phyloP scores from a whole-genome alignment of 371 early-diverging fungal genomes.

The Apophysomyces sp. region DNA sequence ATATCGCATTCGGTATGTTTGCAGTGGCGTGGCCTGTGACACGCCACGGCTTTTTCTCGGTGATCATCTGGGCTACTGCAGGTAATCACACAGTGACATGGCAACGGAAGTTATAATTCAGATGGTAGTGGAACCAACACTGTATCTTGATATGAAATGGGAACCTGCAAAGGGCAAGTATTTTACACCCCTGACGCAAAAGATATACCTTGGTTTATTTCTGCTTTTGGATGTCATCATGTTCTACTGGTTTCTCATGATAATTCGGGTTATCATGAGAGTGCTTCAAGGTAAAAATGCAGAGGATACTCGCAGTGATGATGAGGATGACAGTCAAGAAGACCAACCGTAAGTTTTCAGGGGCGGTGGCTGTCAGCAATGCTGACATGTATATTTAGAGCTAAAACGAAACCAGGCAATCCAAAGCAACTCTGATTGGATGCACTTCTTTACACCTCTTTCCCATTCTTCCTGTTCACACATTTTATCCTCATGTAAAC shows the following conservation, averaged over 20 bases:
- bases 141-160: slow-evolving; percentile 58
- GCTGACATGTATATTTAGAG: neutral
- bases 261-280: slow-evolving; percentile 62
- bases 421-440: no score
- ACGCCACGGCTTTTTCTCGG: slow-evolving; percentile 65
- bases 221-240: slow-evolving; percentile 62
- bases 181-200: slow-evolving; percentile 52
- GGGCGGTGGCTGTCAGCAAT: neutral
- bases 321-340: slow-evolving; percentile 46
- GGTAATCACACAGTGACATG: slow-evolving; percentile 16
- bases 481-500: no score
- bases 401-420: no score
- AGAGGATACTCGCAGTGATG: slow-evolving; percentile 75
- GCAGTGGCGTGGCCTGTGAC: slow-evolving; percentile 78
- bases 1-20: slow-evolving; percentile 74
- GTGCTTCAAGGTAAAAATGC: slow-evolving; percentile 65
- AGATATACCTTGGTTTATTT: slow-evolving; percentile 60
- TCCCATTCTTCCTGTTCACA: no score
- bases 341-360: neutral
- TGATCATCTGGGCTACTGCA: slow-evolving; percentile 57
- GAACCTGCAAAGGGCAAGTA: slow-evolving; percentile 65
- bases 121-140: slow-evolving; percentile 41
- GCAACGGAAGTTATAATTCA: neutral
- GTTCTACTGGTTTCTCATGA: slow-evolving; percentile 79
- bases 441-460: no score